Evolutionary conservation across 2,329 filamentous ascomycete genomes (phyloP).

Genomic region (Colletotrichum agaves): DNA sequence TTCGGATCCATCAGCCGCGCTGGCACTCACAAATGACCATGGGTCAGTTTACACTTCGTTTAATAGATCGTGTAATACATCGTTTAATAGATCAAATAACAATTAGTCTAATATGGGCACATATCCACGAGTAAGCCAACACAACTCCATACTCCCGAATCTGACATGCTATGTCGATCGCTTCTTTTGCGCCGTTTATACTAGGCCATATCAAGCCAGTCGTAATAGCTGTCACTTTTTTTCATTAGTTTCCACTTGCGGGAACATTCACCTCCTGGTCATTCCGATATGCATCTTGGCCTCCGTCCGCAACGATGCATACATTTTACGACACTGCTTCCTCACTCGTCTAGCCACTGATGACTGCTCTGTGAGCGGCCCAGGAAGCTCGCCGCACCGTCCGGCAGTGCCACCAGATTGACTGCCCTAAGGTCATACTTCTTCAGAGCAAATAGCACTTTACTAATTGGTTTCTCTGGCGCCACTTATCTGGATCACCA

Average conservation of each 20-base stretch:
- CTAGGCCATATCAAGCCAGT: constrained; percentile 15
- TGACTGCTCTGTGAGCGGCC: too few species aligned
- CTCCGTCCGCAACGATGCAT: background rate
- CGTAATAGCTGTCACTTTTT: background rate
- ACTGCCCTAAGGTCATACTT: background rate
- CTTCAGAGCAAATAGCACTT: background rate
- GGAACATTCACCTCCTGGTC: background rate
- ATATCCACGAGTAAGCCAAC: background rate
- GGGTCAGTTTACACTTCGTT: too few species aligned
- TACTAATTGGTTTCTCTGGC: background rate
- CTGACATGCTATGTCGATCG: constrained; percentile 13
- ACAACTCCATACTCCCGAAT: constrained; percentile 30
- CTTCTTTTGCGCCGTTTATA: background rate
- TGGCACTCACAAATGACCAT: too few species aligned
- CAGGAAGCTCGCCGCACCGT: background rate
- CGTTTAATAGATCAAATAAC: background rate
- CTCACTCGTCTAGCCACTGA: background rate
- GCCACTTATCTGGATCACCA: background rate
- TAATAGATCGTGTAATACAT: too few species aligned
- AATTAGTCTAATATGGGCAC: constrained; percentile 28
- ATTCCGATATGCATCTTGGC: background rate
- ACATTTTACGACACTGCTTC: background rate
- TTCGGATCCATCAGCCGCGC: too few species aligned
- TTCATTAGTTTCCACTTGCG: constrained; percentile 16
- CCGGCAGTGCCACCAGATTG: background rate